These are phyloP conservation scores for Musa balbisiana DNA, from an alignment of 202 grass and related monocot genomes.

Conservation along the genomic window DNA sequence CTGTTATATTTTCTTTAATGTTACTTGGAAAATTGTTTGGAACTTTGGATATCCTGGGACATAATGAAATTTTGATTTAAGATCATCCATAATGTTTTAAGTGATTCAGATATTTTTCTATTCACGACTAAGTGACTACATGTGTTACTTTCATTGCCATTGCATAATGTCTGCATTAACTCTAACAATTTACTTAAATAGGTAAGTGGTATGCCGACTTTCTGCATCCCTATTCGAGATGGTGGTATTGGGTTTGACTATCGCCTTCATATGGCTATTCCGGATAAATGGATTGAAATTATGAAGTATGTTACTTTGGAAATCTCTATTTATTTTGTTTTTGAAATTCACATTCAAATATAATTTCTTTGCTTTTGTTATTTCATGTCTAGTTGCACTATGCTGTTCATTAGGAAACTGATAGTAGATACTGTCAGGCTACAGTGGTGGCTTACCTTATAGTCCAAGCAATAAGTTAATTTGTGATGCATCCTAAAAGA, in stretches of 20 bases:
- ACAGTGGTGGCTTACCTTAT: not conserved
- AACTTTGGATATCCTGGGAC: not conserved
- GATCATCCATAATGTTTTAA: not conserved
- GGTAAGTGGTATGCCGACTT: slow-evolving; percentile 99
- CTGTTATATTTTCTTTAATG: not conserved
- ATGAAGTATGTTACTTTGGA: slow-evolving; percentile 57
- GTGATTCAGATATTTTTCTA: not conserved
- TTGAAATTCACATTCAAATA: not conserved
- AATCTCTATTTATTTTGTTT: not conserved
- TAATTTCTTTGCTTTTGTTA: not conserved
- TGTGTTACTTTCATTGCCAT: not conserved
- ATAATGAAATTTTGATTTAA: not conserved
- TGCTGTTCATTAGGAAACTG: not conserved
- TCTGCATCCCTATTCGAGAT: slow-evolving; percentile 70
- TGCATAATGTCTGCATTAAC: not conserved
- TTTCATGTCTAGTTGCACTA: not conserved
- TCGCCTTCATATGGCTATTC: slow-evolving; percentile 90
- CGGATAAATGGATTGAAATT: slow-evolving; percentile 99
- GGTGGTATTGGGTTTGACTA: slow-evolving; percentile 96
- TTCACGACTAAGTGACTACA: not conserved
- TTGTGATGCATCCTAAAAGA: not conserved
- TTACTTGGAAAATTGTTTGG: not conserved
- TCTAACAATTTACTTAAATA: slow-evolving; percentile 23
- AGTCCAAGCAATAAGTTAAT: not conserved
- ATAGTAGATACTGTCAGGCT: not conserved